Evolutionary conservation across 345 rosid genomes (phyloP), one percentile per base, ranked within the genome.

Genomic region (Camelina neglecta): DNA sequence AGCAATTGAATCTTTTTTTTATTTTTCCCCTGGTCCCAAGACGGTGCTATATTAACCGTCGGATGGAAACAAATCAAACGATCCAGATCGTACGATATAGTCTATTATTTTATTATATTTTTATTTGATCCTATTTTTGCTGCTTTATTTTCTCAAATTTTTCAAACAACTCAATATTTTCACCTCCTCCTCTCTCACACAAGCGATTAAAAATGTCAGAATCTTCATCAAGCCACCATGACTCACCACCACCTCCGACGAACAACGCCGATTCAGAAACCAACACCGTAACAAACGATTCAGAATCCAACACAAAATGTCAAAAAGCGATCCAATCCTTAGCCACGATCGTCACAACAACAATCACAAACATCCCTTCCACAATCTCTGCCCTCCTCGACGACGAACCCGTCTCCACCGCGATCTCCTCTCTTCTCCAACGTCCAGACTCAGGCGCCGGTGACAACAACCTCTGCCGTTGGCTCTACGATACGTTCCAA

Each of bases 401-500:
- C 16, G 82, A 90, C 69, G 79, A 84, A 2, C 23, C 81, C 57
- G 71, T 90, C 75, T 82, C 86, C 75, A 54, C 90, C 82, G 83
- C 85, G 33, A 84, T 94, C 58, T 85, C 96, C 12, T 9, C 86
- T 71, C 93, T 87, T 77, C 93, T 92, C 75, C 89, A 77, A 35
- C 83, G 76, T 18, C 93, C 91, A 0, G 81, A 81, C 29, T 89
- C 97, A 9, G 96, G 98, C 55, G 73, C 96, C 26, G 96, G 97
- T 0, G 93, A 90, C 55, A 80, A 88, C 77, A 86, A 84, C 71
- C 92, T 92, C 68, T 94, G 96, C 65, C 89, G 95, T 6, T 92
- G 98, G 98, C 89, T 94, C 47, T 94, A 90, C 78, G 95, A 94
- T 67, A 89, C 97, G 5, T 92, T 94, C 78, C 95, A 92, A 61